These are phyloP conservation scores for Buddleja alternifolia DNA, from an alignment of 257 asterid genomes.

Conservation along the genomic window DNA sequence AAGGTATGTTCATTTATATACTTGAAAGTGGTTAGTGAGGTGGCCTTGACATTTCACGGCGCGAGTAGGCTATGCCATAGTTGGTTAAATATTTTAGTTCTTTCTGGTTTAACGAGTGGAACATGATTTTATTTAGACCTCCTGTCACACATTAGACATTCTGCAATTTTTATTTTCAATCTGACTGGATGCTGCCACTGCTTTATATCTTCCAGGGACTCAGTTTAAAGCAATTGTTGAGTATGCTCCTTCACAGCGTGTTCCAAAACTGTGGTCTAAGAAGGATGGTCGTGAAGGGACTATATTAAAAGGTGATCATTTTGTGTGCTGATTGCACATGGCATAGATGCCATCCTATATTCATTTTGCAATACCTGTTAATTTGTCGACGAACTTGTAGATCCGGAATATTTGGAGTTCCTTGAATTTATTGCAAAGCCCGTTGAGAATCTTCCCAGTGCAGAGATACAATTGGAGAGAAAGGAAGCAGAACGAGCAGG, in stretches of 20 bases:
- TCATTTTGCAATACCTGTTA: conserved; percentile 32
- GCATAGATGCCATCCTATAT: conserved; percentile 29
- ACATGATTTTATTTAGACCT: not conserved
- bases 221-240: conserved; percentile 87
- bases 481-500: conserved; percentile 99
- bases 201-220: conserved; percentile 61
- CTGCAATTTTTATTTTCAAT: not conserved
- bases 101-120: not conserved
- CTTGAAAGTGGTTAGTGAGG: conserved; percentile 26
- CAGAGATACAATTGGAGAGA: conserved; percentile 97
- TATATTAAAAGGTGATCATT: conserved; percentile 72
- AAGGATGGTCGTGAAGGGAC: conserved; percentile 98
- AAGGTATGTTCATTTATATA: conserved; percentile 52
- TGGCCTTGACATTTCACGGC: conserved; percentile 9
- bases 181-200: conserved; percentile 2
- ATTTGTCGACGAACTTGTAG: conserved; percentile 61
- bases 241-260: conserved; percentile 98
- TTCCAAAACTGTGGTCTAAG: conserved; percentile 84
- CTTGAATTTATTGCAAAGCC: conserved; percentile 93
- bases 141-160: not conserved
- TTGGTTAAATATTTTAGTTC: not conserved
- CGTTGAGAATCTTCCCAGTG: conserved; percentile 96
- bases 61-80: not conserved
- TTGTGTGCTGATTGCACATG: conserved; percentile 31
- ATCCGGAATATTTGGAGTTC: conserved; percentile 99